These are phyloP conservation scores for Millerozyma miso DNA, from an alignment of 805 yeast genomes.

Conservation along the genomic window DNA sequence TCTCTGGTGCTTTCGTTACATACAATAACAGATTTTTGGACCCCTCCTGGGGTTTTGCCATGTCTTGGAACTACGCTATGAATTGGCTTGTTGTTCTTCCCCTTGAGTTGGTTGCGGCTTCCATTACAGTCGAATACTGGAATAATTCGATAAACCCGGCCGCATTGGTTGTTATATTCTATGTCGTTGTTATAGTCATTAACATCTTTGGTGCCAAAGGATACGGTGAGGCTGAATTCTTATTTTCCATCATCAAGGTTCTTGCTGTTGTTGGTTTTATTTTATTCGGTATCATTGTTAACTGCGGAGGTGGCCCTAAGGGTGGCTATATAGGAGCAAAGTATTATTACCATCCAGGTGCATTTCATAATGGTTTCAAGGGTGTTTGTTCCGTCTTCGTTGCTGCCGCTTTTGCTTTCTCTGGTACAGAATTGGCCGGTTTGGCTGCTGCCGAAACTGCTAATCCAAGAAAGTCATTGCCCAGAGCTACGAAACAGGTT, in stretches of 20 bases:
- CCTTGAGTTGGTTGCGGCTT: slow-evolving; percentile 55
- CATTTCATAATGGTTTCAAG: slow-evolving; percentile 45
- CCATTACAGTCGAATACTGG: slow-evolving; percentile 59
- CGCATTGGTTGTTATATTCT: slow-evolving; percentile 58
- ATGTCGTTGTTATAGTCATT: slow-evolving; percentile 39
- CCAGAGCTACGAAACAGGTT: slow-evolving; percentile 39
- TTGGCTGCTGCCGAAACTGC: slow-evolving; percentile 43
- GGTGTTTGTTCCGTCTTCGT: slow-evolving; percentile 38
- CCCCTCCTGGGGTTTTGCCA: slow-evolving; percentile 59
- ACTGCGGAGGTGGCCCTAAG: slow-evolving; percentile 46
- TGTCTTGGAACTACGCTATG: slow-evolving; percentile 50
- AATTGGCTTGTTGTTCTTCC: slow-evolving; percentile 57
- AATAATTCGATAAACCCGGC: slow-evolving; percentile 47
- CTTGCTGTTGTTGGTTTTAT: slow-evolving; percentile 56
- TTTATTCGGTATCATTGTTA: slow-evolving; percentile 43
- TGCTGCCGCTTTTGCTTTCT: slow-evolving; percentile 40
- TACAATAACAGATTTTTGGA: slow-evolving; percentile 57
- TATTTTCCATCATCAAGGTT: slow-evolving; percentile 63
- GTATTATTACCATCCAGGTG: slow-evolving; percentile 54
- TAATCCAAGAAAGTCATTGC: slow-evolving; percentile 34
- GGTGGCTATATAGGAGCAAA: slow-evolving; percentile 46
- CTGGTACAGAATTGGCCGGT: slow-evolving; percentile 39
- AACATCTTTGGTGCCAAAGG: slow-evolving; percentile 52
- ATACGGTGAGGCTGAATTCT: slow-evolving; percentile 61
- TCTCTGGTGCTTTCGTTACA: slow-evolving; percentile 62